Percentiles rank a stretch among this genome's conserved stretches.
Conservation (phyloP, 1,284 basidiomycete species). For the Pterulicium gracile region DNA sequence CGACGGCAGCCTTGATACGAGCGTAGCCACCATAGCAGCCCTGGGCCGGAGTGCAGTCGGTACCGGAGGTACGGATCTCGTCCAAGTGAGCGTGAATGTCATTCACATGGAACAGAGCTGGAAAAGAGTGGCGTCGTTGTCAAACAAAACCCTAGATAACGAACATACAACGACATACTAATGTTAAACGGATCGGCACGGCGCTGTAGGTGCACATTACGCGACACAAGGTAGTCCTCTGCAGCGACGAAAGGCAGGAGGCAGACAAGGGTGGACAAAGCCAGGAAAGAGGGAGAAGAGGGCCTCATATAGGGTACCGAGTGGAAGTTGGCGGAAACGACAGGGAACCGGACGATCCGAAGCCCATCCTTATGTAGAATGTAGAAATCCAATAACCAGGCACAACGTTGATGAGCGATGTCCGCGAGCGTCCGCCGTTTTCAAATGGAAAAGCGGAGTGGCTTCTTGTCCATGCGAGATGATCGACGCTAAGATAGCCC, state of each 20-base stretch:
- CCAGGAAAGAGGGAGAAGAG: not conserved
- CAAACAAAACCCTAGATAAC: not conserved
- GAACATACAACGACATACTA: not conserved
- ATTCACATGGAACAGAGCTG: constrained; percentile 10
- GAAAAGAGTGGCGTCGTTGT: not conserved
- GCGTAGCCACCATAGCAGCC: constrained; percentile 32
- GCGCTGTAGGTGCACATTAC: not conserved
- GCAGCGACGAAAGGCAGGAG: not conserved
- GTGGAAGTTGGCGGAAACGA: too few species aligned
- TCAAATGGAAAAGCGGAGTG: too few species aligned
- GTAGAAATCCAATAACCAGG: too few species aligned
- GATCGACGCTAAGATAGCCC: too few species aligned
- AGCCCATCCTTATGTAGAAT: too few species aligned
- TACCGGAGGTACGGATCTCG: constrained; percentile 22
- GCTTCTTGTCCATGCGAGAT: too few species aligned
- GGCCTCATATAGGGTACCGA: too few species aligned
- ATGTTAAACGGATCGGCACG: not conserved
- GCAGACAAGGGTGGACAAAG: not conserved
- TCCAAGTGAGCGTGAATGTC: constrained; percentile 26
- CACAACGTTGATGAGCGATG: too few species aligned
- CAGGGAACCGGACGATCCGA: too few species aligned
- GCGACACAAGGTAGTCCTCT: not conserved
- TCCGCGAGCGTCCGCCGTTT: too few species aligned
- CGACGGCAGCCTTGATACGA: constrained; percentile 25
- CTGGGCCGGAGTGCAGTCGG: constrained; percentile 21